Percentiles rank a stretch among this genome's conserved stretches.
Evolutionary conservation across 1,284 basidiomycete species (phyloP).

Genomic region (Sporisorium iseilematis-ciliati): DNA sequence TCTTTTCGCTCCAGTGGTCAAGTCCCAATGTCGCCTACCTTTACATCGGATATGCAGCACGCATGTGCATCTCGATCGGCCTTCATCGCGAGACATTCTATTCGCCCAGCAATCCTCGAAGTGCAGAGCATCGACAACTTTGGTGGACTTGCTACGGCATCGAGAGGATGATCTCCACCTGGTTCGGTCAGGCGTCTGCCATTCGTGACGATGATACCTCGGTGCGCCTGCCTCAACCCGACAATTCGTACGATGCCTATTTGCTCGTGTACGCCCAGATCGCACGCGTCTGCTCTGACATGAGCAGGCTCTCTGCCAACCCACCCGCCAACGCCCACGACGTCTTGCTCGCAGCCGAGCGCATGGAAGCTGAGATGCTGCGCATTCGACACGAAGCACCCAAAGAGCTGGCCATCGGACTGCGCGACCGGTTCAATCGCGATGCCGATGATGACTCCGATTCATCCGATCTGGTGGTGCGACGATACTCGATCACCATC

Average conservation of each 20-base stretch:
- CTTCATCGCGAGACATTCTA: slow-evolving; percentile 52
- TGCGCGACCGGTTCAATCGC: slow-evolving; percentile 28
- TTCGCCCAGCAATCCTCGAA: slow-evolving; percentile 32
- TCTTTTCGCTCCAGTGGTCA: slow-evolving; percentile 53
- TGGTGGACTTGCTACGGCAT: slow-evolving; percentile 55
- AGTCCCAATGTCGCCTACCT: slow-evolving; percentile 53
- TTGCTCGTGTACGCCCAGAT: slow-evolving; percentile 40
- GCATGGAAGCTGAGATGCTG: slow-evolving; percentile 45
- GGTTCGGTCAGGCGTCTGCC: slow-evolving; percentile 45
- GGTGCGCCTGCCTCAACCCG: slow-evolving; percentile 34
- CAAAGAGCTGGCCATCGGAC: slow-evolving; percentile 29
- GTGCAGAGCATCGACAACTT: slow-evolving; percentile 37
- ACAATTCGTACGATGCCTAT: slow-evolving; percentile 48
- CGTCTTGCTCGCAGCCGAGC: slow-evolving; percentile 37
- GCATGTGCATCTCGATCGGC: slow-evolving; percentile 54
- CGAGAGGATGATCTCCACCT: slow-evolving; percentile 49
- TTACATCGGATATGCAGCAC: slow-evolving; percentile 51
- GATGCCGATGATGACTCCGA: slow-evolving; percentile 48
- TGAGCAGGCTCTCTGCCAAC: slow-evolving; percentile 42
- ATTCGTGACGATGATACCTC: slow-evolving; percentile 52
- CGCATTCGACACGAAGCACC: slow-evolving; percentile 45
- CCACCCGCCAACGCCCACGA: slow-evolving; percentile 48
- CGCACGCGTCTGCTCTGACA: slow-evolving; percentile 39
- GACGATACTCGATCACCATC: slow-evolving; percentile 40
- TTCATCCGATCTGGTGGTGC: slow-evolving; percentile 44